Evolutionary conservation across 140 eudicot genomes (phyloP).

Genomic region (Senecio squalidus): DNA sequence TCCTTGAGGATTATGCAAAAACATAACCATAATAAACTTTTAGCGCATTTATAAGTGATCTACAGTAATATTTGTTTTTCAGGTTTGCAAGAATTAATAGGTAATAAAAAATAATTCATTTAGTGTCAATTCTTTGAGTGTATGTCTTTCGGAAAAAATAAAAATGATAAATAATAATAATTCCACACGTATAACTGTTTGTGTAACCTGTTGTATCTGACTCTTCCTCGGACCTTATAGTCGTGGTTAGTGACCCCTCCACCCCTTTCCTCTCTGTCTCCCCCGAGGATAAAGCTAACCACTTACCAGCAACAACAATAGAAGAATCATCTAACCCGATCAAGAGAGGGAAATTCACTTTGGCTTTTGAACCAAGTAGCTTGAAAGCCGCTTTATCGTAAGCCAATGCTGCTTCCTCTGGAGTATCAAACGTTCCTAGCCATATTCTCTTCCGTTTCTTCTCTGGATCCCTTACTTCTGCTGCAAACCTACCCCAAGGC

Average conservation of each 20-base stretch:
- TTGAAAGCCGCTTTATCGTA: constrained; percentile 49
- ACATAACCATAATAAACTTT: too few species aligned
- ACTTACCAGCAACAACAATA: background rate
- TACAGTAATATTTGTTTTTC: too few species aligned
- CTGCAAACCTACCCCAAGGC: constrained; percentile 57
- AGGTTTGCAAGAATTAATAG: too few species aligned
- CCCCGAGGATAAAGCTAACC: constrained; percentile 4
- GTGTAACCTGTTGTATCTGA: background rate
- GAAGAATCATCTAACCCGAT: constrained; percentile 21
- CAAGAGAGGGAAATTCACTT: constrained; percentile 46
- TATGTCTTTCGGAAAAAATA: too few species aligned
- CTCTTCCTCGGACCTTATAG: constrained; percentile 7
- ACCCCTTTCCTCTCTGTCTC: background rate
- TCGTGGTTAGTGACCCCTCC: background rate
- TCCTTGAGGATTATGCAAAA: too few species aligned
- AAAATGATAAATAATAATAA: too few species aligned
- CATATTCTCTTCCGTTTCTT: constrained; percentile 44
- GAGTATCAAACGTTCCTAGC: constrained; percentile 47
- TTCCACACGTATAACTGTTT: too few species aligned
- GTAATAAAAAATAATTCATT: too few species aligned
- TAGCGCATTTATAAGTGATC: too few species aligned
- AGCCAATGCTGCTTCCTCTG: constrained; percentile 55
- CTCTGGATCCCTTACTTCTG: constrained; percentile 44
- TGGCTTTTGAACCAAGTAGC: constrained; percentile 40
- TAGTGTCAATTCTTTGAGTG: too few species aligned